A percentile compares a stretch with the other conserved stretches of the same genome.
These are phyloP conservation scores for Gracilaria domingensis DNA, from an alignment of 23 red algal species.

Conservation along the genomic window DNA sequence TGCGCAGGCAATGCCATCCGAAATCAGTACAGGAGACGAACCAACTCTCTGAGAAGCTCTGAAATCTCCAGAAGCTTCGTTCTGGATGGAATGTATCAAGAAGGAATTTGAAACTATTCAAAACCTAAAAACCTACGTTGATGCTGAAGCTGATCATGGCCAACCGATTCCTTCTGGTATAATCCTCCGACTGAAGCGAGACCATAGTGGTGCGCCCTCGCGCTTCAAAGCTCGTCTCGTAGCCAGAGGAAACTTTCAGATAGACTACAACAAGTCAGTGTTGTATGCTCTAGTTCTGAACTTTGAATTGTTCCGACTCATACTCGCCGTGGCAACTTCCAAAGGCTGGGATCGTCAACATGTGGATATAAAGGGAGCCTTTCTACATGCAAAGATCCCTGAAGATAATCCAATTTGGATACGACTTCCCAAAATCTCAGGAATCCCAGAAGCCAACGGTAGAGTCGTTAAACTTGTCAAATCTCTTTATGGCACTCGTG, in stretches of 20 bases:
- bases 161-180: slow-evolving; percentile 23
- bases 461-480: slow-evolving; percentile 1
- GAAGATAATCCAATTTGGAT: neutral
- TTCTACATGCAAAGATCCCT: slow-evolving; percentile 26
- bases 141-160: neutral
- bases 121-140: slow-evolving; percentile 5
- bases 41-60: slow-evolving; percentile 7
- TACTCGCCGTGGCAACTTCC: neutral
- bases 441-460: slow-evolving; percentile 26
- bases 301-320: slow-evolving; percentile 25
- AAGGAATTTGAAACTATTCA: slow-evolving; percentile 34
- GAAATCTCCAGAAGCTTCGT: neutral
- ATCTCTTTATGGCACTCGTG: slow-evolving; percentile 26
- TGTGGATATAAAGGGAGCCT: slow-evolving; percentile 51
- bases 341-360: slow-evolving; percentile 35
- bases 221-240: slow-evolving; percentile 54
- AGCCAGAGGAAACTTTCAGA: slow-evolving; percentile 48
- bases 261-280: neutral
- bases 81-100: slow-evolving; percentile 36
- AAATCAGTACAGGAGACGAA: slow-evolving; percentile 32
- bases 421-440: neutral
- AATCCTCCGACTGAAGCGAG: slow-evolving; percentile 46
- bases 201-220: slow-evolving; percentile 3
- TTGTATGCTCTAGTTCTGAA: slow-evolving; percentile 27
- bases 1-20: neutral